Evolutionary conservation across 148 eudicot genomes (phyloP).

Genomic region (Rhododendron ovatum): DNA sequence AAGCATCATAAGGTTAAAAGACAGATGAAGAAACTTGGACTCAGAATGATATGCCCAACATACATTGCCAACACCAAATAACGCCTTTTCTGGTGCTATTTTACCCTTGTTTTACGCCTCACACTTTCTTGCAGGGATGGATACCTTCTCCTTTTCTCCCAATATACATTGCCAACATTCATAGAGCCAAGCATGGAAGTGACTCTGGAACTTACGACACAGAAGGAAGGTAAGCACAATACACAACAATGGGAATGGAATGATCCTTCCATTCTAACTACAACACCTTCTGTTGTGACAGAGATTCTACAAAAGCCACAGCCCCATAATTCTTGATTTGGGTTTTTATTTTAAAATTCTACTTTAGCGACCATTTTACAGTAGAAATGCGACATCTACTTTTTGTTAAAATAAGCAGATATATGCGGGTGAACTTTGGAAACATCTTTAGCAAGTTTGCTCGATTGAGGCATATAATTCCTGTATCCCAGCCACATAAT

Average conservation of each 20-base stretch:
- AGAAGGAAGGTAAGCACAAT: constrained; percentile 57
- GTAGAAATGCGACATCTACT: background rate
- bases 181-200: constrained; percentile 70
- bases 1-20: background rate
- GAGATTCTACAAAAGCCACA: background rate
- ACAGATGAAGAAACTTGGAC: background rate
- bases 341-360: background rate
- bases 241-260: background rate
- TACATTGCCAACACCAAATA: background rate
- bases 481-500: background rate
- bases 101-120: background rate
- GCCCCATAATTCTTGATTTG: background rate
- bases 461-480: background rate
- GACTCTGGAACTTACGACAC: constrained; percentile 67
- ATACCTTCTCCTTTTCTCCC: constrained; percentile 2
- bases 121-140: background rate
- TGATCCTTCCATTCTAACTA: background rate
- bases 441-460: background rate
- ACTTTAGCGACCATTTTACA: background rate
- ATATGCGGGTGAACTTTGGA: background rate
- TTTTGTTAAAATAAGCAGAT: background rate
- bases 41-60: background rate
- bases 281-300: background rate
- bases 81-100: background rate
- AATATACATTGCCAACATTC: constrained; percentile 15